phyloP scores from a whole-genome alignment of 192 early-diverging fungal genomes.

The Gonapodya prolifera region DNA sequence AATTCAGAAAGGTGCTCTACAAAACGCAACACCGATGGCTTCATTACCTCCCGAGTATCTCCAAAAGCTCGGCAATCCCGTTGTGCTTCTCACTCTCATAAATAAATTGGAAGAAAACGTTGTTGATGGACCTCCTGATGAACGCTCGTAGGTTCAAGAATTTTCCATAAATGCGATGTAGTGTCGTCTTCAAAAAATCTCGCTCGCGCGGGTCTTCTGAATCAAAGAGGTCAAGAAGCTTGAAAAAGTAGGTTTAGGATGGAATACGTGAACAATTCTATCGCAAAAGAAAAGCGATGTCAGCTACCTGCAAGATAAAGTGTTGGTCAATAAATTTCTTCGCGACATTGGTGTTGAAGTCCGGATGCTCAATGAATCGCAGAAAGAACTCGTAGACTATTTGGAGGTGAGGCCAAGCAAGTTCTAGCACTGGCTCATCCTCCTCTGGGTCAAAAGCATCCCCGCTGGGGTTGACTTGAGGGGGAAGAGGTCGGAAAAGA shows the following conservation, averaged over 20 bases:
- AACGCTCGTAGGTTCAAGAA: conserved; percentile 94
- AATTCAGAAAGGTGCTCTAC: conserved; percentile 11
- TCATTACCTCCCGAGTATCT: conserved; percentile 87
- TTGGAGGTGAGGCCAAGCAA: conserved; percentile 96
- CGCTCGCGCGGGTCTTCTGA: conserved; percentile 97
- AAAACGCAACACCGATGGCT: neutral
- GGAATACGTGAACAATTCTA: neutral
- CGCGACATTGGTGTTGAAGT: conserved; percentile 94
- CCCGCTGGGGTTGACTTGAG: conserved; percentile 85
- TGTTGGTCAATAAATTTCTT: conserved; percentile 93
- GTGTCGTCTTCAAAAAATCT: conserved; percentile 94
- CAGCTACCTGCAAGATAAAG: conserved; percentile 73
- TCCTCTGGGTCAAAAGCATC: conserved; percentile 99
- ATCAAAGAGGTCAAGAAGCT: conserved; percentile 97
- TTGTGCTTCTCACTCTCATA: conserved; percentile 96
- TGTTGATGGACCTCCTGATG: conserved; percentile 93
- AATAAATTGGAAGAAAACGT: conserved; percentile 96
- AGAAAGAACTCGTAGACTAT: conserved; percentile 98
- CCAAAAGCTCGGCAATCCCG: conserved; percentile 94
- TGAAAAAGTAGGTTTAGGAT: conserved; percentile 6
- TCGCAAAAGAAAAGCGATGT: too few relatives aligned
- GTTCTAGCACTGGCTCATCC: conserved; percentile 93
- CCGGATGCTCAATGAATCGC: conserved; percentile 92
- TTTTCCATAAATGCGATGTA: conserved; percentile 98
- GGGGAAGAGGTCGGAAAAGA: conserved; percentile 92